phyloP scores from a whole-genome alignment of 2,329 filamentous ascomycete species.

The Biscogniauxia marginata region DNA sequence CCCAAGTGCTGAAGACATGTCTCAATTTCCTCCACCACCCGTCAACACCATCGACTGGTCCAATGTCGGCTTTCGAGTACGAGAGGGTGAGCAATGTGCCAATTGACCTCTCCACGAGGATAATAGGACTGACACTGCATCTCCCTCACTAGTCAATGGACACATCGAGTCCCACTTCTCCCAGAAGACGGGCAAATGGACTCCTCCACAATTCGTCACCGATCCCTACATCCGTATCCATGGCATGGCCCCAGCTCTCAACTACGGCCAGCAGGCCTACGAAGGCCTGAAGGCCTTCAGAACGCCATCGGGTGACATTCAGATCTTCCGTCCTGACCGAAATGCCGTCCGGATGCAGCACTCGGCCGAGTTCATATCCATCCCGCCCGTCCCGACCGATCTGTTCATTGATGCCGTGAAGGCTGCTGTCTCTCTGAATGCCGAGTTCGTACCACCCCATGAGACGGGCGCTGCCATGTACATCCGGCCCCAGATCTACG shows the following conservation, averaged over 20 bases:
- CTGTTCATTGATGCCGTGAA: slow-evolving; percentile 75
- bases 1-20: too few relatives aligned
- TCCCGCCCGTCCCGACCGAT: slow-evolving; percentile 74
- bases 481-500: slow-evolving; percentile 84
- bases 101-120: not conserved
- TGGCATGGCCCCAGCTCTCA: slow-evolving; percentile 91
- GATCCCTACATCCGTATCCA: slow-evolving; percentile 87
- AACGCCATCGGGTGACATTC: slow-evolving; percentile 68
- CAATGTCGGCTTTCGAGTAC: slow-evolving; percentile 88
- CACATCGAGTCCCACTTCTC: slow-evolving; percentile 89
- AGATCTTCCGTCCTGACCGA: slow-evolving; percentile 82
- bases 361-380: slow-evolving; percentile 78
- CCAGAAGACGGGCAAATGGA: slow-evolving; percentile 72
- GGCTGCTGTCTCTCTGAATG: slow-evolving; percentile 83
- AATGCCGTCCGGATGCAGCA: slow-evolving; percentile 85
- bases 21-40: slow-evolving; percentile 71
- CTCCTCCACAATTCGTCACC: slow-evolving; percentile 71
- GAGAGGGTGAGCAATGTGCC: slow-evolving; percentile 65
- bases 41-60: slow-evolving; percentile 88
- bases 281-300: slow-evolving; percentile 98
- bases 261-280: slow-evolving; percentile 97
- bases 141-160: slow-evolving; percentile 71
- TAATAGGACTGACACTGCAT: not conserved
- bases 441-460: slow-evolving; percentile 86
- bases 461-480: slow-evolving; percentile 90